Evolutionary conservation across 768 basidiomycete species (phyloP).

Genomic region (Rhodotorula kratochvilovae): DNA sequence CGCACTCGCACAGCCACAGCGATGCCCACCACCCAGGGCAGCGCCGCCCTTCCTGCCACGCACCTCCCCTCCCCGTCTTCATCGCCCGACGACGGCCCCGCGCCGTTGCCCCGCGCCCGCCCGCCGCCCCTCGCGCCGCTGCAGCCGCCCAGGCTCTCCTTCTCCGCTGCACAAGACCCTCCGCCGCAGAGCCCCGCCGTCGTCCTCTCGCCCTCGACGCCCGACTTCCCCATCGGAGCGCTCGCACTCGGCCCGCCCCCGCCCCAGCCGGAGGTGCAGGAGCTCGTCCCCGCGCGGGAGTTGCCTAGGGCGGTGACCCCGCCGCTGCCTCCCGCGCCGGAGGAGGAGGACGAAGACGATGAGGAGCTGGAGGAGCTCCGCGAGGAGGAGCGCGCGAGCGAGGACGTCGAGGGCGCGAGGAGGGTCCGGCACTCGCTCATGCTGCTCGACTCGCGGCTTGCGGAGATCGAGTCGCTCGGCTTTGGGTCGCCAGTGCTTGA

Average conservation of each 20-base stretch:
- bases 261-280: neutral
- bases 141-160: neutral
- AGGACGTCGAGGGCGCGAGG: neutral
- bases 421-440: constrained; percentile 15
- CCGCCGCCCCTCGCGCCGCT: neutral
- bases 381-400: neutral
- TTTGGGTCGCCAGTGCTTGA: neutral
- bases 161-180: neutral
- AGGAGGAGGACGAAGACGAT: neutral
- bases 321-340: neutral
- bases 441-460: constrained; percentile 24
- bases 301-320: neutral
- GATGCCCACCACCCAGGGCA: too few relatives aligned
- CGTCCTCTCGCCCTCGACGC: constrained; percentile 26
- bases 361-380: neutral
- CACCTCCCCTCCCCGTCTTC: neutral
- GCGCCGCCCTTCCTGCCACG: too few relatives aligned
- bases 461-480: constrained; percentile 18
- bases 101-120: neutral
- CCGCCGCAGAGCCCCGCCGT: constrained; percentile 6
- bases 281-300: constrained; percentile 4
- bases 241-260: constrained; percentile 2
- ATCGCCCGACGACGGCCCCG: neutral
- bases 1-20: too few relatives aligned
- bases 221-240: constrained; percentile 20